phyloP scores from a whole-genome alignment of 2,329 filamentous ascomycete species.

The Stemphylium vesicarium region DNA sequence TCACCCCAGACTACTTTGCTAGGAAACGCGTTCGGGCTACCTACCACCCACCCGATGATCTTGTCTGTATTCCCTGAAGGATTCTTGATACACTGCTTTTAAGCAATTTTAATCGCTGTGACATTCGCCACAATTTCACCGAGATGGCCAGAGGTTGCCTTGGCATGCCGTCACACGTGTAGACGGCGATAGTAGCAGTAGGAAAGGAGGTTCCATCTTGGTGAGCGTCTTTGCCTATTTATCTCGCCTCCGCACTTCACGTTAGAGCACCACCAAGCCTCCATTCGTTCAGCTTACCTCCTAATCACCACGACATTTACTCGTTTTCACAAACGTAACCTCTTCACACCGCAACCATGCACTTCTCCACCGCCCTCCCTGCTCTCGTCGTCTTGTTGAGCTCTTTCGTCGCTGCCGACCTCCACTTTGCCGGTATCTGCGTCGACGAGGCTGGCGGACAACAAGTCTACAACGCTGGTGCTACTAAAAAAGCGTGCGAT shows the following conservation, averaged over 20 bases:
- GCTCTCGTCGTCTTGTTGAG: conserved; percentile 17
- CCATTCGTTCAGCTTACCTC: neutral
- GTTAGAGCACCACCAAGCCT: neutral
- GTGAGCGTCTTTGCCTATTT: neutral
- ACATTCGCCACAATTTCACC: conserved; percentile 19
- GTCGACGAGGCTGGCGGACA: conserved; percentile 22
- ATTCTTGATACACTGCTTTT: neutral
- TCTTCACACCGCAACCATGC: conserved; percentile 21
- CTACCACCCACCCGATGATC: neutral
- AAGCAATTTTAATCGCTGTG: conserved; percentile 15
- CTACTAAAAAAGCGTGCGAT: conserved; percentile 28
- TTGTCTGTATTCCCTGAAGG: neutral
- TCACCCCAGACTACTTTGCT: neutral
- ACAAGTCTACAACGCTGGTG: conserved; percentile 30
- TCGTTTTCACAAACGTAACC: too few relatives aligned
- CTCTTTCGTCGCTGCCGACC: conserved; percentile 24
- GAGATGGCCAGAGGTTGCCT: neutral
- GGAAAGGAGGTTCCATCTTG: neutral
- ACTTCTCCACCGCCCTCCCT: conserved; percentile 20
- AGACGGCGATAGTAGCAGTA: neutral
- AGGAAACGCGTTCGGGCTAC: neutral
- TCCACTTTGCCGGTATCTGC: conserved; percentile 33
- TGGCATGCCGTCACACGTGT: neutral
- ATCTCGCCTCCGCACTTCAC: neutral
- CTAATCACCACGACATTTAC: too few relatives aligned